Evolutionary conservation across 176 grass and related monocot species (phyloP), one percentile per base, ranked within the genome.

Genomic region (Tillandsia leiboldiana): DNA sequence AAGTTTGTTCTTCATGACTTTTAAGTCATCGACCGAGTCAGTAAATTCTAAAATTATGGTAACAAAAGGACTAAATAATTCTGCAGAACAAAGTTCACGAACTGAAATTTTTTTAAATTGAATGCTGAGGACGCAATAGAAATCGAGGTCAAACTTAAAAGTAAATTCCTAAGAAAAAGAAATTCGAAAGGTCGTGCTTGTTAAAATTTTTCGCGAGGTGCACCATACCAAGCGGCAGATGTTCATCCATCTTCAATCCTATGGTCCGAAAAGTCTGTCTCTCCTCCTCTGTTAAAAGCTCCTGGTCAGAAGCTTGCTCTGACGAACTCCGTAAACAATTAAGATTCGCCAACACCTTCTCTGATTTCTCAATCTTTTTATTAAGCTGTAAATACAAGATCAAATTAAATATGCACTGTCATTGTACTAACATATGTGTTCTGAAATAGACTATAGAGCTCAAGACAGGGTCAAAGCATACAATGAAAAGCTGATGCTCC

Each of bases 231-330:
- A 97, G 70, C 68, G 87, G 73, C 77, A 97, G 68, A 78, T 73
- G 67, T 42, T 87, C 80, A 71, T 90, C 84, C 84, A 90, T 97
- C 77, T 80, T 87, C 66, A 78, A 65, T 27, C 84, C 94, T 76
- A 97, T 83, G 54, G 83, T 85, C 71, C 63, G 65, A 14, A 87
- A 76, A 83, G 81, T 77, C 27, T 53, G 63, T 74, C 63, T 97
- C 79, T 97, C 89, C 78, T 97, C 89, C 76, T 90, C 82, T 12
- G 86, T 90, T 66, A 93, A 74, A 42, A 86, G 84, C 72, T 99
- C 87, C 80, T 66, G 84, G 66, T 99, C 94, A 57, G 79, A 63
- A 83, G 73, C 62, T 70, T 85, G 62, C 15, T 75, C 71, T 49
- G 78, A 70, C 70, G 84, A 75, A 50, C 78, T 78, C 76, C 82